Conservation (phyloP, 2,329 filamentous ascomycete genomes). For the Fusarium gaditjirri region DNA sequence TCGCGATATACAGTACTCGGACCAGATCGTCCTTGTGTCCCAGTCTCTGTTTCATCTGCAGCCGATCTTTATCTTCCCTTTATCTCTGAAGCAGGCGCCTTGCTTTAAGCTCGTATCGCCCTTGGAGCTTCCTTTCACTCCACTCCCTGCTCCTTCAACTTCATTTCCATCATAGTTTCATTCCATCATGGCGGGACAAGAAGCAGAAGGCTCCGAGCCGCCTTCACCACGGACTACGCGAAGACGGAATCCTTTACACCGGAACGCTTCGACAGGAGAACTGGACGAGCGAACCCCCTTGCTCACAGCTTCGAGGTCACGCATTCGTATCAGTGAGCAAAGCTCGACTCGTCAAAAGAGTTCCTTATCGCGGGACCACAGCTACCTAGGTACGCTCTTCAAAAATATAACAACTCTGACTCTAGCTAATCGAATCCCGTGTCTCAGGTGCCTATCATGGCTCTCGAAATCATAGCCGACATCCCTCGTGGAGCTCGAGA, state of each 20-base stretch:
- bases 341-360: conserved; percentile 43
- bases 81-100: background rate
- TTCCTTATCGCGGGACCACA: conserved; percentile 54
- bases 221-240: conserved; percentile 49
- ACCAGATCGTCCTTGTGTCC: conserved; percentile 7
- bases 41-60: conserved; percentile 1
- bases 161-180: background rate
- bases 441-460: conserved; percentile 51
- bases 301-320: conserved; percentile 54
- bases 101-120: background rate
- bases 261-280: conserved; percentile 45
- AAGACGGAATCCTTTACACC: conserved; percentile 42
- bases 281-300: conserved; percentile 59
- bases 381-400: conserved; percentile 52
- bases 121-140: conserved; percentile 1
- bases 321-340: conserved; percentile 53
- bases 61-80: background rate
- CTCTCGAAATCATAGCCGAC: conserved; percentile 64
- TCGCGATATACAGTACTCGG: conserved; percentile 15
- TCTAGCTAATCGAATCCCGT: conserved; percentile 15
- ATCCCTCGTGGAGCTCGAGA: conserved; percentile 68
- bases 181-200: conserved; percentile 47
- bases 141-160: background rate
- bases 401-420: background rate
- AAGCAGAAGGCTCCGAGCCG: conserved; percentile 47